These are phyloP conservation scores for Hymenoscyphus fraxineus DNA, from an alignment of 2,329 filamentous ascomycete genomes.

Conservation along the genomic window DNA sequence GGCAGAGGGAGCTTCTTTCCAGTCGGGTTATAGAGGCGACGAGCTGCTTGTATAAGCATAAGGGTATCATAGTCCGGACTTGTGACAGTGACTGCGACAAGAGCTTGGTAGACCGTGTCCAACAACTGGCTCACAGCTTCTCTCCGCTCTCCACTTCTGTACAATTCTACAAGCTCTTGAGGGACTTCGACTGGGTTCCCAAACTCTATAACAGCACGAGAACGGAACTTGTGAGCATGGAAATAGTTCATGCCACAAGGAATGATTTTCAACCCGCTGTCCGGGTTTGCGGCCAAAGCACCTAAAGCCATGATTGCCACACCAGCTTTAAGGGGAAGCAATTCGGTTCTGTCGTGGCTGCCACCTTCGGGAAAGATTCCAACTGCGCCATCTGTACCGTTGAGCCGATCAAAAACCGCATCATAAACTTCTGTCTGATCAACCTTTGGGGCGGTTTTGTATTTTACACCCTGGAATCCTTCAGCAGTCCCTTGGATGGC, in stretches of 20 bases:
- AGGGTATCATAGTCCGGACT: slow-evolving; percentile 92
- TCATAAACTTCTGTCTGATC: slow-evolving; percentile 93
- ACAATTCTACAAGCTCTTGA: slow-evolving; percentile 75
- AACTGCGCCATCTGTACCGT: slow-evolving; percentile 74
- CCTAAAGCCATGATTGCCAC: slow-evolving; percentile 96
- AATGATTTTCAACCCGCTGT: slow-evolving; percentile 69
- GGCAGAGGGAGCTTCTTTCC: slow-evolving; percentile 73
- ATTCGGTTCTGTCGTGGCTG: slow-evolving; percentile 88
- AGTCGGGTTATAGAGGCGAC: slow-evolving; percentile 63
- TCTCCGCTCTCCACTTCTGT: slow-evolving; percentile 66
- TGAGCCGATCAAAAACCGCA: slow-evolving; percentile 77
- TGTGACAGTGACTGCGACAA: slow-evolving; percentile 88
- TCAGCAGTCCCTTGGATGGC: background rate
- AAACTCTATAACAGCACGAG: slow-evolving; percentile 90
- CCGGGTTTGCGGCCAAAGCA: slow-evolving; percentile 75
- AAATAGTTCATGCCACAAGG: slow-evolving; percentile 99
- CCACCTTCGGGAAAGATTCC: slow-evolving; percentile 97
- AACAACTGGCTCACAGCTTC: slow-evolving; percentile 80
- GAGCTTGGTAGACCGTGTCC: slow-evolving; percentile 77
- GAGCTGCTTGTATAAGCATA: slow-evolving; percentile 78
- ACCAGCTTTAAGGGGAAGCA: slow-evolving; percentile 73
- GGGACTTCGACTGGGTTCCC: slow-evolving; percentile 84
- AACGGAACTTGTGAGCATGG: slow-evolving; percentile 95
- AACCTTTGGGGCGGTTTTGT: slow-evolving; percentile 85
- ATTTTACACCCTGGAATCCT: slow-evolving; percentile 62